Evolutionary conservation across 2,329 filamentous ascomycete genomes (phyloP).

Genomic region (Fusarium sp.): DNA sequence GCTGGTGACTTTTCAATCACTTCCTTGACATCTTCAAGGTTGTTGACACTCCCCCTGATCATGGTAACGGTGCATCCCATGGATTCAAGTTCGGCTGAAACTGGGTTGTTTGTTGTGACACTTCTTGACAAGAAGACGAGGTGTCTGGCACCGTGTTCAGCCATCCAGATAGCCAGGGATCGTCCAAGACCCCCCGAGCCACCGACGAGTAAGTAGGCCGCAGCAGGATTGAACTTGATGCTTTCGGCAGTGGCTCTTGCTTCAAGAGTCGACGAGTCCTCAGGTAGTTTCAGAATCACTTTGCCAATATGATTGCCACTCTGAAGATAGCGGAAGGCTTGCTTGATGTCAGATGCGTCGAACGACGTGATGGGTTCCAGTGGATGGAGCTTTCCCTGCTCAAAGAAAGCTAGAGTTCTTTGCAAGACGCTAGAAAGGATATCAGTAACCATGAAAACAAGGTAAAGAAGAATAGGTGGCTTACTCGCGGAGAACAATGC

Average conservation of each 20-base stretch:
- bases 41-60: slow-evolving; percentile 1
- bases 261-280: not conserved
- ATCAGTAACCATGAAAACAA: not conserved
- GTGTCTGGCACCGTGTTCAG: slow-evolving; percentile 34
- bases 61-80: slow-evolving; percentile 24
- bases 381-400: slow-evolving; percentile 6
- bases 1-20: slow-evolving; percentile 10
- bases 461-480: not conserved
- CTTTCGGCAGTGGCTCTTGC: not conserved
- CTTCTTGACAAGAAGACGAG: slow-evolving; percentile 48
- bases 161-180: slow-evolving; percentile 35
- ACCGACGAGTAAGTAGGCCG: slow-evolving; percentile 40
- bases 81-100: slow-evolving; percentile 9
- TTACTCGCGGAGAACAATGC: slow-evolving; percentile 1
- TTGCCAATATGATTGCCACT: slow-evolving; percentile 22
- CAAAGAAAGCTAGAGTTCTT: slow-evolving; percentile 15
- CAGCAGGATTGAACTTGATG: not conserved
- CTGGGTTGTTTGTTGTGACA: slow-evolving; percentile 25
- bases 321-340: slow-evolving; percentile 36
- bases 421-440: slow-evolving; percentile 4
- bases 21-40: slow-evolving; percentile 16
- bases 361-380: slow-evolving; percentile 8
- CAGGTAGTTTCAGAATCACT: not conserved
- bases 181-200: slow-evolving; percentile 42
- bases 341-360: not conserved